These are phyloP conservation scores for Suillus lakei DNA, from an alignment of 768 basidiomycete genomes.

Conservation along the genomic window DNA sequence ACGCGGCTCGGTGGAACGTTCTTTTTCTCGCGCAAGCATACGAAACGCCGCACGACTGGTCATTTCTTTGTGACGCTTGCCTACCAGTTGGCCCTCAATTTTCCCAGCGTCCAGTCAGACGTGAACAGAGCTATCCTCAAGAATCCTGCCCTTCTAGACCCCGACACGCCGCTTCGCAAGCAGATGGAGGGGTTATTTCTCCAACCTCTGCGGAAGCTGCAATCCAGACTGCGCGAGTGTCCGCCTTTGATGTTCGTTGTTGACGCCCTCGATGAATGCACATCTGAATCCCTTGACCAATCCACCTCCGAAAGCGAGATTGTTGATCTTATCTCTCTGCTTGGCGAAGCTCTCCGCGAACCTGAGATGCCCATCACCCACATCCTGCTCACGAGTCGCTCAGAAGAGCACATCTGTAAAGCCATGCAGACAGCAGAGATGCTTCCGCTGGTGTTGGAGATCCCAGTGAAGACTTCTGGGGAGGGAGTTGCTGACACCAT, in stretches of 20 bases:
- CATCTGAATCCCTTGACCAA: background rate
- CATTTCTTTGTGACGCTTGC: background rate
- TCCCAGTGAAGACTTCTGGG: background rate
- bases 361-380: background rate
- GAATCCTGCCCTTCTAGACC: background rate
- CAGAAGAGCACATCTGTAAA: background rate
- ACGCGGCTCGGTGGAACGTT: background rate
- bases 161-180: background rate
- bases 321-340: background rate
- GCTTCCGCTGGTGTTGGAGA: background rate
- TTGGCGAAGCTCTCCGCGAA: background rate
- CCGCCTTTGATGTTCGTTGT: background rate
- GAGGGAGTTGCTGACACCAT: background rate
- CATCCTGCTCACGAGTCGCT: background rate
- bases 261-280: slow-evolving; percentile 3
- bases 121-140: background rate
- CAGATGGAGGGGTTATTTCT: background rate
- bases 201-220: background rate
- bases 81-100: background rate
- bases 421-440: background rate
- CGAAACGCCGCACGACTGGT: background rate
- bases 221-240: background rate
- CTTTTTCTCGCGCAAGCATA: background rate
- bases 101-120: background rate
- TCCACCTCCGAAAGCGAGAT: background rate